phyloP scores from a whole-genome alignment of 345 rosid species.

The Cardamine resedifolia region DNA sequence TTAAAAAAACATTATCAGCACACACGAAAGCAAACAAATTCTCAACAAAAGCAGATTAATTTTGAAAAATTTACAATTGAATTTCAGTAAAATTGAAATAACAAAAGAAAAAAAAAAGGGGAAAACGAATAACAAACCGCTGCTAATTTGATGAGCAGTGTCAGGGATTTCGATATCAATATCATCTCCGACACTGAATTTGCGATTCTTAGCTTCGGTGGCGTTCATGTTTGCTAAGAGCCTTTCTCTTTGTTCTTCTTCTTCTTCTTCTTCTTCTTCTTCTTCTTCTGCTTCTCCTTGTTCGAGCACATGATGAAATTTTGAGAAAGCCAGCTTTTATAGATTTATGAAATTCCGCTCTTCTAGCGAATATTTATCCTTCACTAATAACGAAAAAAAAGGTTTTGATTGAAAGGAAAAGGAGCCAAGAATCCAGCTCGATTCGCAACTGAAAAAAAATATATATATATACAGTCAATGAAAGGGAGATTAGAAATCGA shows the following conservation, averaged over 20 bases:
- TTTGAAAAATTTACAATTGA: background rate
- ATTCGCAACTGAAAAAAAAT: conserved; percentile 21
- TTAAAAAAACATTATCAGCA: background rate
- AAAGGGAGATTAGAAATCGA: conserved; percentile 17
- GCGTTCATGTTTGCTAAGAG: conserved; percentile 35
- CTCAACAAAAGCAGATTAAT: too few species aligned
- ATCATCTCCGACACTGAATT: conserved; percentile 33
- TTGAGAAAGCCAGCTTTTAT: conserved; percentile 40
- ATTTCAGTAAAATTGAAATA: background rate
- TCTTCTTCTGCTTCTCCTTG: conserved; percentile 32
- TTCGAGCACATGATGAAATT: conserved; percentile 21
- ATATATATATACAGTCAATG: conserved; percentile 25
- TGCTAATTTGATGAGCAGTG: conserved; percentile 86
- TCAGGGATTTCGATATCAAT: conserved; percentile 51
- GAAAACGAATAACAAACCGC: conserved; percentile 41
- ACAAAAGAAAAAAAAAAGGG: too few species aligned
- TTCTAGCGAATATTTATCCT: conserved; percentile 24
- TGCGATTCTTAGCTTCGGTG: conserved; percentile 29
- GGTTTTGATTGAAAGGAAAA: background rate
- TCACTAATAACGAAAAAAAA: conserved; percentile 3
- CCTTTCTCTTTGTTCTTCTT: conserved; percentile 29
- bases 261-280: conserved; percentile 26
- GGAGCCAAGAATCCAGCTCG: conserved; percentile 24
- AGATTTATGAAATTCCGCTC: background rate
- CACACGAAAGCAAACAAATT: background rate